Evolutionary conservation across 2,329 filamentous ascomycete genomes (phyloP), one percentile per base, ranked within the genome.

Genomic region (Colletotrichum endophyticum): DNA sequence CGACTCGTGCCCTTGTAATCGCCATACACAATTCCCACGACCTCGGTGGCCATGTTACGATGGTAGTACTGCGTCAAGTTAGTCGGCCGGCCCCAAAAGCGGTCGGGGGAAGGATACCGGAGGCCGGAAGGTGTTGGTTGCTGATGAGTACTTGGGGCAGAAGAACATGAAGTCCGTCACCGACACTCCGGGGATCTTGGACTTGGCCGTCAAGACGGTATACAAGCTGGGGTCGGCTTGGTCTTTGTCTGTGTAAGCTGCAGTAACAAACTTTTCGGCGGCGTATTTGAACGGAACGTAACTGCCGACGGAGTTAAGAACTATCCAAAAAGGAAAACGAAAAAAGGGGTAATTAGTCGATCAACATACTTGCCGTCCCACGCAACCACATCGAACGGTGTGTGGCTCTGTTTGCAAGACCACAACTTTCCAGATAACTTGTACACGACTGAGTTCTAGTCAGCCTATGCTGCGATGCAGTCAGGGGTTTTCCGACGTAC

Each of bases 381-480:
- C 6, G 91, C 92, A 1, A 93, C 92, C 4, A 94, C 91, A 77
- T 94, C 91, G 77, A 93, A 93, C 0, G 92, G 91, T 3, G 89
- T 92, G 81, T 93, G 91, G 36, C 86, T 87, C 80, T 94, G 92
- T 57, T 87, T 89, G 64, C 90, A 91, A 19, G 86, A 85, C 81
- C 91, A 92, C 59, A 93, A 87, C 72, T 89, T 89, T 5, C 91
- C 91, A 4, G 88, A 88, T 71, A 93, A 89, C 80, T 93, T 93
- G 79, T 89, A 89, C 4, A 92, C 84, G 16, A 93, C 85, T 77
- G 75, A 36, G 73, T 78, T 22, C 67, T 44, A 8, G 64, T 75
- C 59, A 68, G 22, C 49, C 12, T n/a, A 25, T 12, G 28, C 6
- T n/a, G n/a, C 22, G 30, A 34, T 39, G 32, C 8, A 25, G 4